A percentile compares a stretch with the other conserved stretches of the same genome.
These are phyloP conservation scores for Avena insularis DNA, from an alignment of 176 grass and related monocot species.

Conservation along the genomic window DNA sequence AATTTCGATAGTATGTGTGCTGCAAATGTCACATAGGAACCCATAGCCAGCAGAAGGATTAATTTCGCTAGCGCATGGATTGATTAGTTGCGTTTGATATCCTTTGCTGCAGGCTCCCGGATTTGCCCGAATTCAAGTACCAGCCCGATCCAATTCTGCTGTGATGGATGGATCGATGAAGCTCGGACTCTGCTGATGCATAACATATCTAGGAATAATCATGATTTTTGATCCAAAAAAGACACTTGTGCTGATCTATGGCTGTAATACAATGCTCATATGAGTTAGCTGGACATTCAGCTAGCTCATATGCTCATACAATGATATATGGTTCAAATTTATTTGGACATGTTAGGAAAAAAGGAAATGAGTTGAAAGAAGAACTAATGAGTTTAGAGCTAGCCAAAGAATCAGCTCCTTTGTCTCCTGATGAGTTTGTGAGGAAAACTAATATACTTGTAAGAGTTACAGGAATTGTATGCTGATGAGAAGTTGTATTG, in stretches of 20 bases:
- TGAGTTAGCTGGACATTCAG: not conserved
- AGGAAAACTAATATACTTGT: too few species aligned
- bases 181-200: not conserved
- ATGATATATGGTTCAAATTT: too few species aligned
- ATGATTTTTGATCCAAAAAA: not conserved
- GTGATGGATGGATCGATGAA: constrained; percentile 52
- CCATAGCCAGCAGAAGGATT: not conserved
- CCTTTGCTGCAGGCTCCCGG: constrained; percentile 63
- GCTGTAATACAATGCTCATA: not conserved
- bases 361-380: too few species aligned
- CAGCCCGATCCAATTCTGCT: constrained; percentile 68
- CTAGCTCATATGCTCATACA: not conserved
- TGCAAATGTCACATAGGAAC: not conserved
- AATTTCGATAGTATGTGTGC: not conserved
- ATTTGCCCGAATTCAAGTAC: constrained; percentile 87
- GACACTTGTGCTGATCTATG: not conserved
- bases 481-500: too few species aligned
- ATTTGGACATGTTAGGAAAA: too few species aligned
- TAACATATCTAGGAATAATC: not conserved
- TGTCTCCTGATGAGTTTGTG: too few species aligned
- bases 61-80: not conserved
- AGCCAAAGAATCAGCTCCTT: too few species aligned
- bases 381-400: too few species aligned
- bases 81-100: not conserved
- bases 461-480: too few species aligned